Base-by-base conservation (phyloP, 2,329 filamentous ascomycete genomes). In the Didymosphaeria variabile region DNA sequence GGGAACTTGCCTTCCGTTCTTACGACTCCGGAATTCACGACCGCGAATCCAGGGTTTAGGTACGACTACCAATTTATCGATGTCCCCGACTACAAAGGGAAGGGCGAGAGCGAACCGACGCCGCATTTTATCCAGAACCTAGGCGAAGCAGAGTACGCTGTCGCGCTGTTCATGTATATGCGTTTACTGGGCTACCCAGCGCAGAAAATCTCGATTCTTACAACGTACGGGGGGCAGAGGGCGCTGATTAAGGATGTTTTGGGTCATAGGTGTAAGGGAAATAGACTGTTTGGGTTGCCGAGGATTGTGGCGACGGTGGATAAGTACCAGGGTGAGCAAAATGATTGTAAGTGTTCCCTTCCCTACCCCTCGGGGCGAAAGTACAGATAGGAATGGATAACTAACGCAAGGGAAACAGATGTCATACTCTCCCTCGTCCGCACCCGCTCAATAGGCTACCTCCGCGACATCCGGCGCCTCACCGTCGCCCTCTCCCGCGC, bases 241-340 rank as follows among this genome's bases (percentile, higher is more conserved):
- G 93, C 94, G 34, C 83, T 99, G 70, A 92, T 99, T 62, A 90
- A 87, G 70, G 94, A 99, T 77, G 93, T 99, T 3, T 81, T 99
- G 55, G 83, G 82, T 15, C 92, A 96, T 74, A 87, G 95, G 60
- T 99, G 95, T 78, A 90, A 89, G 40, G 90, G 87, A 70, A 96
- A 93, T 70, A 82, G 89, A 2, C 82, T 98, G 21, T 99, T 99
- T 79, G 94, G 94, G 9, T 82, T 97, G 78, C 95, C 95, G 19
- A 91, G 90, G 78, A 90, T 91, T 56, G 92, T 99, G 31, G 94
- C 92, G 3, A 99, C 96, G 5, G 94, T 99, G 65, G 95, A 99
- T 82, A 97, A 97, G 78, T 99, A 98, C 74, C 95, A 99, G 82
- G 96, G 95, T 77, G 95, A 99, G 83, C 95, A 99, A 80, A 99